Base-by-base conservation (phyloP, 2,329 filamentous ascomycete genomes). In the Aspergillus sp. region DNA sequence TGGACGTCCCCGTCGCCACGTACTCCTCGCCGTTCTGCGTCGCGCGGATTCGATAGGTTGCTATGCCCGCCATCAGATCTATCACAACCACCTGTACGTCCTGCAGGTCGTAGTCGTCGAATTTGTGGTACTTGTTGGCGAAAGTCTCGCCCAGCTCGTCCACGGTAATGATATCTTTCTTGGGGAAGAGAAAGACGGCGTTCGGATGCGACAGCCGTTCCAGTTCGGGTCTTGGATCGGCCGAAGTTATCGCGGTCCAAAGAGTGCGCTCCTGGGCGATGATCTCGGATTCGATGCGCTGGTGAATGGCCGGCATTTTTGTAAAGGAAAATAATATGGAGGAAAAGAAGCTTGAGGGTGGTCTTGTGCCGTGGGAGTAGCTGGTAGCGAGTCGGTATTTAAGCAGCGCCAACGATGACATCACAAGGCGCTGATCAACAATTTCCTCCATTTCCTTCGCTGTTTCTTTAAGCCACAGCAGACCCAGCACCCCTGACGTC, bases 241-340 rank as follows among this genome's bases (percentile, higher is more conserved):
- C 73, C 0, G 70, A 74, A 8, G 73, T 75, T 15, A 75, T 61
- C 1, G 73, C 70, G 5, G 71, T 73, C 73, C 73, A 75, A 7
- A 75, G 67, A 0, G 67, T 66, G n/a, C 68, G 71, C 57, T 74
- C 72, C 54, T 72, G 71, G 56, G 64, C 60, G 50, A 71, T 61
- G 49, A 75, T 64, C 48, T 74, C 72, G 13, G 73, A 61, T 41
- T 69, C 68, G 60, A 75, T 75, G 13, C 72, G 70, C 20, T 75
- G 70, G 67, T 74, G 69, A 46, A 75, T 75, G 34, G 67, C 60
- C 30, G 72, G 66, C 73, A 75, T 75, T 51, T 60, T 61, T 30
- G 9, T 30, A 11, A 30, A 1, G 27, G 3, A 30, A 30, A 30
- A 30, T 30, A 30, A 30, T 30, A 30, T 11, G 9, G 27, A 30